Base-by-base conservation (phyloP, 2,329 filamentous ascomycete genomes). In the Trichophyton equinum region DNA sequence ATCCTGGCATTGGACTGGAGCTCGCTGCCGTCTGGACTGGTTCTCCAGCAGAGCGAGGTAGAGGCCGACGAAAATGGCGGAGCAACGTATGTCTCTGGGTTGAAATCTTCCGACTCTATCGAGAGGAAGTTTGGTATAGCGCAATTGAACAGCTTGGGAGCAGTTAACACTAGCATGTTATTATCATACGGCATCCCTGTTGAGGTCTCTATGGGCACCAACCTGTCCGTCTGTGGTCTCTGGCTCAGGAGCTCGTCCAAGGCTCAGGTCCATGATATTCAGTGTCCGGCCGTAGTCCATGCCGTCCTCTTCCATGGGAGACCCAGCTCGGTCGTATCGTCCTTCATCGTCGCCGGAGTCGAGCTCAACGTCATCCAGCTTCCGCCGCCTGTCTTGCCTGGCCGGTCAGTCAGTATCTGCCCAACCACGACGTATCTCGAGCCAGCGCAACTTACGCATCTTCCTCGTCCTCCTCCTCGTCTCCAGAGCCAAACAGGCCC, bases 1-100 rank as follows among this genome's bases (percentile, higher is more conserved):
- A 87, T 77, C 46, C 84, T 82, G 9, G 83, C 82, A 67, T 86
- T 87, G 5, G 83, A 86, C 68, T 87, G 84, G 13, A 85, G 73
- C 42, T 79, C 71, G 3, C 75, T 72, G 4, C 79, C 78, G 61
- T 85, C 75, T n/a, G 84, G 83, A 55, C 84, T 83, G 67, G 80
- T 80, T 58, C 85, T 81, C 84, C 84, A 86, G 67, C 84, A 83
- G 30, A 86, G 76, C 0, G 84, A 85, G 22, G 81, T 83, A 60
- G 83, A 79, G 44, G 85, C 84, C 9, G 83, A 85, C 60, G 82
- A 80, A 73, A 81, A 86, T 33, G 84, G 78, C 2, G 83, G 84
- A 51, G 79, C 78, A 67, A 82, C 79, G 70, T 86, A 87, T 44
- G 77, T 83, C 63, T 80, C 79, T 40, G 79, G 79, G 65, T 80